These are phyloP conservation scores for Dendrobium chrysotoxum DNA, from an alignment of 106 monocot genomes.

Conservation along the genomic window DNA sequence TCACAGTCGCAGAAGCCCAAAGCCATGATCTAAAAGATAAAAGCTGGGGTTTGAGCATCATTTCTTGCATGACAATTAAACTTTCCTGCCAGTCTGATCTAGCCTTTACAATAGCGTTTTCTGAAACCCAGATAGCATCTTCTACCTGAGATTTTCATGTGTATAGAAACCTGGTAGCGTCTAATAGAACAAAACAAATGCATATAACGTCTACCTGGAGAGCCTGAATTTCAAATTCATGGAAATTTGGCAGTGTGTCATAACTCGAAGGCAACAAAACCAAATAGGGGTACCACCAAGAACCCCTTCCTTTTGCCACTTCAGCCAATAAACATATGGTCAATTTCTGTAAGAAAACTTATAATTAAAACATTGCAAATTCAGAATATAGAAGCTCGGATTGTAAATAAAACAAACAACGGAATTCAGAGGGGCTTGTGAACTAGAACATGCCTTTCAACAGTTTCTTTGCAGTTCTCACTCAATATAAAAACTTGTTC, in stretches of 20 bases:
- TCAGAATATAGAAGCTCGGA: neutral
- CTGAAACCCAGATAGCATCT: constrained; percentile 68
- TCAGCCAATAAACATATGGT: constrained; percentile 77
- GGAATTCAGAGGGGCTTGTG: neutral
- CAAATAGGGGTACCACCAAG: constrained; percentile 84
- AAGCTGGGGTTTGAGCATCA: constrained; percentile 57
- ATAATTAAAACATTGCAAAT: neutral
- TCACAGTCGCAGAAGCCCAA: constrained; percentile 90
- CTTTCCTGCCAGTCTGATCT: constrained; percentile 69
- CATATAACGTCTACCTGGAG: constrained; percentile 49
- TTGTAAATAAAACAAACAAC: neutral
- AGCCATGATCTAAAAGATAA: constrained; percentile 70
- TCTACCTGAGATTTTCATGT: constrained; percentile 45
- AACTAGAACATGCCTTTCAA: neutral
- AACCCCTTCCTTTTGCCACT: constrained; percentile 78
- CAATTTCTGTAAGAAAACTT: constrained; percentile 47
- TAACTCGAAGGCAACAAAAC: constrained; percentile 60
- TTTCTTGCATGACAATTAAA: constrained; percentile 46
- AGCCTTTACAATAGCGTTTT: constrained; percentile 45
- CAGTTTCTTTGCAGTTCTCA: neutral
- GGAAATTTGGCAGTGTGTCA: constrained; percentile 59
- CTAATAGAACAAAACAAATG: neutral
- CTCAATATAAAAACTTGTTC: neutral
- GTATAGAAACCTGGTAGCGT: neutral
- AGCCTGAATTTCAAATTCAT: constrained; percentile 45